phyloP scores from a whole-genome alignment of 805 yeast genomes.

The Kodamaea fukazawae region DNA sequence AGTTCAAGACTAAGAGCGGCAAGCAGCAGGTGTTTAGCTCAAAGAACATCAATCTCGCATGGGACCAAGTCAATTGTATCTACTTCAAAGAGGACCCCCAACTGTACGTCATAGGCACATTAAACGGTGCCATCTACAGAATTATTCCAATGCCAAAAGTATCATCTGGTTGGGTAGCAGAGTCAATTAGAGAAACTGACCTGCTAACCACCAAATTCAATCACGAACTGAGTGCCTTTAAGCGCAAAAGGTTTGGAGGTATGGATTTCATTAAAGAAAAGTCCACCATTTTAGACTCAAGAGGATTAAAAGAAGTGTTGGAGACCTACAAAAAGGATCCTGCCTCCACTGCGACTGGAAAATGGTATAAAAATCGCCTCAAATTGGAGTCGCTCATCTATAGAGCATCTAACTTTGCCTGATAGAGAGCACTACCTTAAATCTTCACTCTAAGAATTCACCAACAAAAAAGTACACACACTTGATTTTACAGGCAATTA shows the following conservation, averaged over 20 bases:
- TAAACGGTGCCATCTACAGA: slow-evolving; percentile 26
- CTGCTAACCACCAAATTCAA: slow-evolving; percentile 5
- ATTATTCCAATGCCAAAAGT: slow-evolving; percentile 12
- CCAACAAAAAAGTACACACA: too few relatives aligned
- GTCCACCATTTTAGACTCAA: slow-evolving; percentile 8
- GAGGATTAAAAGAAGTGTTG: slow-evolving; percentile 15
- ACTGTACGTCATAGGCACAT: slow-evolving; percentile 23
- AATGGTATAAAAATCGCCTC: too few relatives aligned
- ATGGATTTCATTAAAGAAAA: slow-evolving; percentile 8
- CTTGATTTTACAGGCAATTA: too few relatives aligned
- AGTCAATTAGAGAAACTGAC: slow-evolving; percentile 16
- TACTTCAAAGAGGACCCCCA: not conserved
- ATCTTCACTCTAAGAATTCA: too few relatives aligned
- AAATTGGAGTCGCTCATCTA: too few relatives aligned
- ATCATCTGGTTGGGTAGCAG: slow-evolving; percentile 11
- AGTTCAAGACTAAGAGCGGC: too few relatives aligned
- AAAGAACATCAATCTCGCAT: slow-evolving; percentile 21
- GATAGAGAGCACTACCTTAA: too few relatives aligned
- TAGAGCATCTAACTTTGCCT: too few relatives aligned
- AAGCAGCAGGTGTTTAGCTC: too few relatives aligned
- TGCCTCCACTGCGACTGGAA: not conserved
- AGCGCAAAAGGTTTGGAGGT: slow-evolving; percentile 9
- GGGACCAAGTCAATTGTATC: slow-evolving; percentile 27
- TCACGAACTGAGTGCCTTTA: not conserved
- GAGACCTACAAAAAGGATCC: not conserved